Evolutionary conservation across 1,284 basidiomycete genomes (phyloP), one percentile per base, ranked within the genome.

Genomic region (Ustilago tritici): DNA sequence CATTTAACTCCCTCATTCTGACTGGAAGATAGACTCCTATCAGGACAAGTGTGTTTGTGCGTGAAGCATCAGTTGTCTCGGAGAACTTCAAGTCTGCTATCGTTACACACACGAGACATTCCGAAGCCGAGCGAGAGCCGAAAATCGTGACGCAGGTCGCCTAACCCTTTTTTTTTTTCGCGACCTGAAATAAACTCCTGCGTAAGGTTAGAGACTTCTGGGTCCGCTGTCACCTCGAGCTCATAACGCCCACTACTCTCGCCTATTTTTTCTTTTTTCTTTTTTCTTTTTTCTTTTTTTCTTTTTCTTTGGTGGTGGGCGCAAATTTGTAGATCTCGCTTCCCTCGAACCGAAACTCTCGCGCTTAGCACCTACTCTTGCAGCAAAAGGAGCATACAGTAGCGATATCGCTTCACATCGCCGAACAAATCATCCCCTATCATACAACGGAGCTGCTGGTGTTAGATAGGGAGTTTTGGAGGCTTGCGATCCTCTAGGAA

Each of bases 81-180:
- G 46, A 50, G 49, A 50, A 50, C 47, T 19, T 23, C 23, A 7
- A 23, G 7, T 9, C 23, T 14, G n/a, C 23, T 49, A 19, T 28
- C 46, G 23, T 46, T 19, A 10, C 11, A 19, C 17, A 50, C 3
- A 31, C 49, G 49, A 34, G 49, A 50, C 49, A 50, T 50, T 50
- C 49, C 49, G 49, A 50, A 50, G 23, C 49, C 49, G 49, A 32
- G 49, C 28, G 7, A 50, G 31, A 8, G 49, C 12, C 1, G 49
- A 32, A 50, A 50, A 50, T 50, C 49, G 31, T 50, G 49, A 50
- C 49, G 49, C 49, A 32, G 31, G 49, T 11, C n/a, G 15, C 14
- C 11, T 46, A 17, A 15, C 41, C 41, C 41, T 19, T 38, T 46
- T 46, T 19, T 15, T 9, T 10, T 49, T 14, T 19, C 23, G 23